Conservation (phyloP, 768 basidiomycete species). For the Porpolomopsis calyptriformis region DNA sequence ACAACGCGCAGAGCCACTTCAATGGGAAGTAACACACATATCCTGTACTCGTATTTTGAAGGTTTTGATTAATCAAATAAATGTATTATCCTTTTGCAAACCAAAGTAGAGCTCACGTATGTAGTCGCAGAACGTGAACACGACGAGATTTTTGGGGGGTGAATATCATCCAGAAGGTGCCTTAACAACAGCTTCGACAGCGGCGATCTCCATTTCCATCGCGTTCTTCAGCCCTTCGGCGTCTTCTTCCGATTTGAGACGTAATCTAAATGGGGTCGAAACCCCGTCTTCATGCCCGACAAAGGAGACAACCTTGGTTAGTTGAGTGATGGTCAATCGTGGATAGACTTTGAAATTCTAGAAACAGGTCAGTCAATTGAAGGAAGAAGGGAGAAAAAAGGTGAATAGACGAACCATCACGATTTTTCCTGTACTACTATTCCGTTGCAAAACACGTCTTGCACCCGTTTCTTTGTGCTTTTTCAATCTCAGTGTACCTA, state of each 20-base stretch:
- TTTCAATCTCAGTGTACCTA: constrained; percentile 63
- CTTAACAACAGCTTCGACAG: constrained; percentile 34
- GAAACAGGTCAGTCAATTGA: constrained; percentile 6
- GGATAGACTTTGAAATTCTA: constrained; percentile 69
- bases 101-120: not conserved
- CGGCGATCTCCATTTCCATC: constrained; percentile 51
- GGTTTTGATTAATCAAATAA: not conserved
- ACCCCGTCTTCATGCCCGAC: constrained; percentile 56
- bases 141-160: not conserved
- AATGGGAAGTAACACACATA: constrained; percentile 34
- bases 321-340: constrained; percentile 42
- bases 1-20: constrained; percentile 86
- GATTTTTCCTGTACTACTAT: constrained; percentile 66
- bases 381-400: constrained; percentile 1
- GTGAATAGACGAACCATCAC: constrained; percentile 43
- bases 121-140: not conserved
- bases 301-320: constrained; percentile 49
- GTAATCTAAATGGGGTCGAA: constrained; percentile 52
- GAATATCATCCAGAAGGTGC: constrained; percentile 11
- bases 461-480: constrained; percentile 53
- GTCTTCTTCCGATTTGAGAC: constrained; percentile 47
- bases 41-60: not conserved
- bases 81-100: constrained; percentile 1
- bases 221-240: constrained; percentile 47
- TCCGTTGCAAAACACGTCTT: constrained; percentile 58